These are phyloP conservation scores for Macrophomina pseudophaseolina DNA, from an alignment of 2,329 filamentous ascomycete species.

Conservation along the genomic window DNA sequence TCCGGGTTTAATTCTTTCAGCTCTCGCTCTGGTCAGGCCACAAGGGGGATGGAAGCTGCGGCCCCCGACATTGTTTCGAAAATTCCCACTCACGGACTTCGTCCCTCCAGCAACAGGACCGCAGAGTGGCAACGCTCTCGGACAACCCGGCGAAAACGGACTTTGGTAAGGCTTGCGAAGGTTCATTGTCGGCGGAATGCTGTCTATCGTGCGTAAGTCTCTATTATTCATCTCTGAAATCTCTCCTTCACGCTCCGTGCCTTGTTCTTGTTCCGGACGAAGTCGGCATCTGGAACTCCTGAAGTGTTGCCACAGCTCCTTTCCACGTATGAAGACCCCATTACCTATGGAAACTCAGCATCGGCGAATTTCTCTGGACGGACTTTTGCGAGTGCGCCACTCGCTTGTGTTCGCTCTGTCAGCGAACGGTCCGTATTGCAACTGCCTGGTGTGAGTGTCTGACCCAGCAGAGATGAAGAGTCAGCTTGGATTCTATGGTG, in stretches of 20 bases:
- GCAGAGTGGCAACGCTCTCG: neutral
- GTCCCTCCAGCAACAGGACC: neutral
- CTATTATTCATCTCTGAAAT: neutral
- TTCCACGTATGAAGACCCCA: neutral
- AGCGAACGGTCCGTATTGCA: neutral
- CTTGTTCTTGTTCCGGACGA: neutral
- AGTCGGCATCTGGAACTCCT: neutral
- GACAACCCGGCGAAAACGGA: neutral
- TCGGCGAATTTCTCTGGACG: neutral
- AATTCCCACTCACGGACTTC: neutral
- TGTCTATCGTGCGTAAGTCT: conserved; percentile 6
- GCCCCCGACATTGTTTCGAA: neutral
- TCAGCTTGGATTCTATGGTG: no score
- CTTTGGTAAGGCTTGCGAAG: neutral
- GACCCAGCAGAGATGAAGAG: no score
- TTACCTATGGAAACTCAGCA: neutral
- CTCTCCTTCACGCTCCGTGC: neutral
- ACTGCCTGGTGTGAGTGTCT: no score
- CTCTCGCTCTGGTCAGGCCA: neutral
- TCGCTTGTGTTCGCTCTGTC: neutral
- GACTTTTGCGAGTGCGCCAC: no score
- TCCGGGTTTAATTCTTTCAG: conserved; percentile 3
- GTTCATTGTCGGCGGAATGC: neutral
- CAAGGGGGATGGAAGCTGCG: neutral
- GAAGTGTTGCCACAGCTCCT: neutral